Conservation (phyloP, 441 rosid species). For the Manihot esculenta region DNA sequence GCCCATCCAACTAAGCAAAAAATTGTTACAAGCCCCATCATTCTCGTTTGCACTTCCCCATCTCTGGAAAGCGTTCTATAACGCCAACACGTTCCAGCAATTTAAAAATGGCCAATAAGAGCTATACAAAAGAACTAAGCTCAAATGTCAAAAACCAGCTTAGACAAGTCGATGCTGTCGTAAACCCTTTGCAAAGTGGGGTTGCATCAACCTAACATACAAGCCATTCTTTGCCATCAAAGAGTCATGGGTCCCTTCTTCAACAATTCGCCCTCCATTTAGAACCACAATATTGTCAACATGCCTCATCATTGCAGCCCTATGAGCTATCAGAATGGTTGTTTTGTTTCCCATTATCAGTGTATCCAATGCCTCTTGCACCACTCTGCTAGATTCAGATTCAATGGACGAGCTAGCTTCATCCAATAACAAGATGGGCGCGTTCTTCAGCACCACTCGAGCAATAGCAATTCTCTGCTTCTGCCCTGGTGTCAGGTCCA, state of each 20-base stretch:
- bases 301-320: slow-evolving; percentile 95
- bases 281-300: slow-evolving; percentile 96
- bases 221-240: slow-evolving; percentile 85
- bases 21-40: slow-evolving; percentile 27
- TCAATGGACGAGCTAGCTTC: slow-evolving; percentile 96
- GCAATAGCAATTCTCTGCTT: slow-evolving; percentile 97
- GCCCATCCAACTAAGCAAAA: slow-evolving; percentile 7
- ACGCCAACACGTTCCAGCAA: slow-evolving; percentile 18
- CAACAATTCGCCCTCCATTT: slow-evolving; percentile 89
- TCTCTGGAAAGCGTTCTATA: slow-evolving; percentile 11
- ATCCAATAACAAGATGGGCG: slow-evolving; percentile 84
- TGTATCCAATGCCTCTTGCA: slow-evolving; percentile 96
- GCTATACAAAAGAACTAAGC: slow-evolving; percentile 31
- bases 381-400: slow-evolving; percentile 95
- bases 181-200: slow-evolving; percentile 90
- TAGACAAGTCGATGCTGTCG: slow-evolving; percentile 88
- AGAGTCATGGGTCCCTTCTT: slow-evolving; percentile 86
- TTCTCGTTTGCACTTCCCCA: slow-evolving; percentile 12
- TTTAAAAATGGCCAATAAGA: slow-evolving; percentile 24
- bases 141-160: slow-evolving; percentile 28
- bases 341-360: slow-evolving; percentile 97
- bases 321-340: slow-evolving; percentile 87
- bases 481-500: slow-evolving; percentile 94
- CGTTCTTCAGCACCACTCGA: slow-evolving; percentile 88
- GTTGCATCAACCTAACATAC: slow-evolving; percentile 93